Percentiles rank a stretch among this genome's conserved stretches.
Conservation (phyloP, 129 eudicot genomes). For the Pulicaria dysenterica region DNA sequence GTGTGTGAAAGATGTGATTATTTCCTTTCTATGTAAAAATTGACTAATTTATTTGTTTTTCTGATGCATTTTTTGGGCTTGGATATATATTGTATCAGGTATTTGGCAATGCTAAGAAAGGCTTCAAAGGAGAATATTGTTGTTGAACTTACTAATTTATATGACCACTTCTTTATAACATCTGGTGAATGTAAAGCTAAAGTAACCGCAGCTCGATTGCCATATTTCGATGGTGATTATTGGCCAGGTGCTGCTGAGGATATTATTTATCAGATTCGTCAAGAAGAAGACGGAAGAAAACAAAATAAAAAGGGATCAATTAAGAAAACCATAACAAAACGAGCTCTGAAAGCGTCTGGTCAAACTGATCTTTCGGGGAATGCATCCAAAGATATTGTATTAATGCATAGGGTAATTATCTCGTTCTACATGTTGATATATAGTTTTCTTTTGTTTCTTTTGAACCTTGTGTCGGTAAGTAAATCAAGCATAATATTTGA, state of each 20-base stretch:
- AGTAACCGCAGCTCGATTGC: slow-evolving; percentile 91
- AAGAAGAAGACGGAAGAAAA: slow-evolving; percentile 84
- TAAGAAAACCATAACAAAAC: slow-evolving; percentile 66
- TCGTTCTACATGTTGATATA: neutral
- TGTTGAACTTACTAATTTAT: slow-evolving; percentile 73
- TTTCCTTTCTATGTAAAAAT: slow-evolving; percentile 9
- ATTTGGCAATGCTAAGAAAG: slow-evolving; percentile 83
- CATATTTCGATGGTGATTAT: slow-evolving; percentile 95
- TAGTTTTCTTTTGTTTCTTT: neutral
- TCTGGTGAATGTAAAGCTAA: slow-evolving; percentile 92
- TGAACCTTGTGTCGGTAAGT: neutral
- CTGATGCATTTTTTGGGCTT: slow-evolving; percentile 17
- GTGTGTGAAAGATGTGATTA: slow-evolving; percentile 19
- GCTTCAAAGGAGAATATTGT: slow-evolving; percentile 83
- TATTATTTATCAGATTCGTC: slow-evolving; percentile 71
- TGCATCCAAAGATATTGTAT: slow-evolving; percentile 83
- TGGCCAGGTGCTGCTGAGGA: slow-evolving; percentile 99
- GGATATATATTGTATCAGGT: slow-evolving; percentile 49
- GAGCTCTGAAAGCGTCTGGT: slow-evolving; percentile 81
- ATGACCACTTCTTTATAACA: slow-evolving; percentile 75
- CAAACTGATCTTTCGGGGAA: slow-evolving; percentile 88
- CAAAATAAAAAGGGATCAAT: slow-evolving; percentile 63
- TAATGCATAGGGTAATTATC: slow-evolving; percentile 81
- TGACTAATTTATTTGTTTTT: neutral
- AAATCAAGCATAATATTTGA: too few species aligned